Conservation (phyloP, 2,329 filamentous ascomycete genomes). For the Mollisiaceae sp. region DNA sequence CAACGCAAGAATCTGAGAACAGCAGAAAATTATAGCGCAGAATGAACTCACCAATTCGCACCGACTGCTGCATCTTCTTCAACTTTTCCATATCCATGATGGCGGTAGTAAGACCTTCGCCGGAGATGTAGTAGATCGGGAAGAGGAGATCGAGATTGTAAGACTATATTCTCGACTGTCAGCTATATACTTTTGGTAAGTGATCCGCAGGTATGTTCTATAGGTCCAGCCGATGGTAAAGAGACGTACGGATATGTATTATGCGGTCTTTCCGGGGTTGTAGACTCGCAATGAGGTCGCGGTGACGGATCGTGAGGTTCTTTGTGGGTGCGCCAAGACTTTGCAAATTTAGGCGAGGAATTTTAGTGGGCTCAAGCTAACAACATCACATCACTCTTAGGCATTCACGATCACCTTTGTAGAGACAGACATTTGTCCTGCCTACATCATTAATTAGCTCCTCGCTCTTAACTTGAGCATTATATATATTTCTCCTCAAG, state of each 20-base stretch:
- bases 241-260: conserved; percentile 24
- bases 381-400: neutral
- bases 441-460: neutral
- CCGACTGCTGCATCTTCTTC: conserved; percentile 68
- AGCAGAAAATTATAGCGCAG: neutral
- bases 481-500: neutral
- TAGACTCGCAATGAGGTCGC: conserved; percentile 16
- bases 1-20: conserved; percentile 3
- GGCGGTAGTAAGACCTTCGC: conserved; percentile 44
- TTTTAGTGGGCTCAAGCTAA: neutral
- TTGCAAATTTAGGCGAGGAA: conserved; percentile 7
- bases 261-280: conserved; percentile 24
- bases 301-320: conserved; percentile 14
- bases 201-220: conserved; percentile 12
- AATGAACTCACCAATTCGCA: conserved; percentile 50
- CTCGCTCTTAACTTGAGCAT: no score
- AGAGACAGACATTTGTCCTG: neutral
- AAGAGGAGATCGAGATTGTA: conserved; percentile 15
- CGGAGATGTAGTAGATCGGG: conserved; percentile 29
- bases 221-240: neutral
- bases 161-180: conserved; percentile 15
- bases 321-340: conserved; percentile 20
- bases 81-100: conserved; percentile 71
- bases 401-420: neutral
- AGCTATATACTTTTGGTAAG: conserved; percentile 9